phyloP scores from a whole-genome alignment of 345 rosid species.

The Trapa incisa region DNA sequence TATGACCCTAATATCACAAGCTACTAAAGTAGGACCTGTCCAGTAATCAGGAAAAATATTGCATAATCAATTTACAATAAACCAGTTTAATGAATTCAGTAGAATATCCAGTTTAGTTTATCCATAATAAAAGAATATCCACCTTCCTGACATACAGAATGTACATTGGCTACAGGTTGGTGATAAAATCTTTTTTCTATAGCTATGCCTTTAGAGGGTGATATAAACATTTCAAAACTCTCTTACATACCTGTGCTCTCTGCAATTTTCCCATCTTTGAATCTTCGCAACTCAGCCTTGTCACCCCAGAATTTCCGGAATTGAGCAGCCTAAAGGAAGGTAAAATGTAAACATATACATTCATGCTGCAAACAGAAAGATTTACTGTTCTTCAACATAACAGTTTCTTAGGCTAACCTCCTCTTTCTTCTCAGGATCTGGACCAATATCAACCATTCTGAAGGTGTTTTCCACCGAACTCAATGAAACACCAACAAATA shows the following conservation, averaged over 20 bases:
- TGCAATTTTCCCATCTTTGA: conserved; percentile 86
- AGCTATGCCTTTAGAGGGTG: not conserved
- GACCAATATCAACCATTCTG: conserved; percentile 78
- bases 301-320: conserved; percentile 85
- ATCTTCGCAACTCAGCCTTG: conserved; percentile 82
- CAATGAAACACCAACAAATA: conserved; percentile 62
- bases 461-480: conserved; percentile 64
- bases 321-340: conserved; percentile 37
- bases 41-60: not conserved
- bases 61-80: not conserved
- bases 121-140: not conserved
- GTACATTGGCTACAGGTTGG: not conserved
- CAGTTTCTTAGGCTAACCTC: conserved; percentile 34
- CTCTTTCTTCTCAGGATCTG: conserved; percentile 77
- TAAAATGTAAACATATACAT: conserved; percentile 3
- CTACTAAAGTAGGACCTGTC: not conserved
- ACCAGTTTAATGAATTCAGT: not conserved
- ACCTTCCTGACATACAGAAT: not conserved
- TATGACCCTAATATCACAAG: not conserved
- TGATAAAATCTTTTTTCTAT: not conserved
- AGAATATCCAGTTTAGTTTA: not conserved
- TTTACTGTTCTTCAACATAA: conserved; percentile 1
- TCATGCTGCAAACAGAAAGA: not conserved
- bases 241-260: conserved; percentile 67
- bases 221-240: conserved; percentile 8